Conservation (phyloP, 768 basidiomycete species). For the Inosperma sp. region DNA sequence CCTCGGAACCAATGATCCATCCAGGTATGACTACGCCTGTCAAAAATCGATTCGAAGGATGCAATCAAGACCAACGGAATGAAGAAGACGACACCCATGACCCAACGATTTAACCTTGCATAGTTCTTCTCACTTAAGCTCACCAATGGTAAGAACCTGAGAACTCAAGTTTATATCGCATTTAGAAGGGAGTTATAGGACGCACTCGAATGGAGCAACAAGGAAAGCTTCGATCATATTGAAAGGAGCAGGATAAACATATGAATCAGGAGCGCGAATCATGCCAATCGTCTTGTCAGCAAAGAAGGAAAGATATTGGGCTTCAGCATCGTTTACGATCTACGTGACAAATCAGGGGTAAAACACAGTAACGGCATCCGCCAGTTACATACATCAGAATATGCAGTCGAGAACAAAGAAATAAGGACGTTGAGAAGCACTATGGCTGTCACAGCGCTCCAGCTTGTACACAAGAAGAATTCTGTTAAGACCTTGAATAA, state of each 20-base stretch:
- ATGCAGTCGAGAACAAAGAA: conserved; percentile 92
- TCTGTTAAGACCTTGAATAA: conserved; percentile 3
- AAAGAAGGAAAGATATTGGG: conserved; percentile 88
- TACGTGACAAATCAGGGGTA: conserved; percentile 23
- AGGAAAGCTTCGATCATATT: conserved; percentile 80
- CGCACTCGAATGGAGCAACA: conserved; percentile 84
- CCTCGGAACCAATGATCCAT: conserved; percentile 62
- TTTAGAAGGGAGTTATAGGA: conserved; percentile 14
- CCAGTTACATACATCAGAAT: conserved; percentile 64
- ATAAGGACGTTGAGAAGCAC: conserved; percentile 91
- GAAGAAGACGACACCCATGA: conserved; percentile 82
- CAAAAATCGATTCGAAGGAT: conserved; percentile 61
- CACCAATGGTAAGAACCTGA: conserved; percentile 41
- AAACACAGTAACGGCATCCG: background rate
- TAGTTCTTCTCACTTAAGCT: conserved; percentile 51
- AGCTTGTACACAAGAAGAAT: conserved; percentile 37
- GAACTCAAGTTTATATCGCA: conserved; percentile 2
- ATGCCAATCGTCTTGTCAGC: conserved; percentile 80
- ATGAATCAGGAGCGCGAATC: conserved; percentile 85
- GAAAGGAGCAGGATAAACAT: conserved; percentile 88
- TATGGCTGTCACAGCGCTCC: conserved; percentile 80
- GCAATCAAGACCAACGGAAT: conserved; percentile 72
- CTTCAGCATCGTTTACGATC: conserved; percentile 81
- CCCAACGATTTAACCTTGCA: conserved; percentile 64
- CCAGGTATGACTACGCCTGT: conserved; percentile 52